Percentiles rank a stretch among this genome's conserved stretches.
phyloP scores from a whole-genome alignment of 148 eudicot species.

The Cornus kousa region DNA sequence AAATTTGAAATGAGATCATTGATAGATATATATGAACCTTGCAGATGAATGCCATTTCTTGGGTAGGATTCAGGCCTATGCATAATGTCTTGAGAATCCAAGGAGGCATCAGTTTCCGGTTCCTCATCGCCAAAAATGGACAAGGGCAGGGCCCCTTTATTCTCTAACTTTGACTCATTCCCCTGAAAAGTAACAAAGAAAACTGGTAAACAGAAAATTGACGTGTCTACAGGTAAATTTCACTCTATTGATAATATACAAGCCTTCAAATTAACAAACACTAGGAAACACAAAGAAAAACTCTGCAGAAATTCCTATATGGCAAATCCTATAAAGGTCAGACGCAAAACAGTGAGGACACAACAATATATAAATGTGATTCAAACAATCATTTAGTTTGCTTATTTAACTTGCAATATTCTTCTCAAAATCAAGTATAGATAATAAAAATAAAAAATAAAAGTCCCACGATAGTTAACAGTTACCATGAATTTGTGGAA shows the following conservation, averaged over 20 bases:
- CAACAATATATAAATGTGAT: neutral
- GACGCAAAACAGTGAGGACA: neutral
- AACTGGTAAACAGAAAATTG: neutral
- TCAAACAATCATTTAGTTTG: too few species aligned
- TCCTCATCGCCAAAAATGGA: constrained; percentile 63
- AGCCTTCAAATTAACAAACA: neutral
- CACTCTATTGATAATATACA: neutral
- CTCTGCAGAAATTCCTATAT: neutral
- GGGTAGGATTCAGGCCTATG: constrained; percentile 29
- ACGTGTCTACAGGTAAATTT: neutral
- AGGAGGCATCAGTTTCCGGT: constrained; percentile 40
- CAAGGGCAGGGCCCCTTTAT: constrained; percentile 53
- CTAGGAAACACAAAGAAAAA: neutral
- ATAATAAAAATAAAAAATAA: too few species aligned
- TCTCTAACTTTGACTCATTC: constrained; percentile 26
- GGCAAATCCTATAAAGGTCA: neutral
- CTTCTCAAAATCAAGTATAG: neutral
- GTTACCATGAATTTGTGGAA: neutral
- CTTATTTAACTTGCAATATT: too few species aligned
- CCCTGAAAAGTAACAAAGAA: constrained; percentile 35
- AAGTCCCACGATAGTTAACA: neutral
- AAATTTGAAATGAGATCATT: constrained; percentile 66
- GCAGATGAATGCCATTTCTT: constrained; percentile 33
- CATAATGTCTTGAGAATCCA: constrained; percentile 27
- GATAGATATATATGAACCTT: constrained; percentile 40